phyloP scores from a whole-genome alignment of 768 basidiomycete species.

The Russula griseocarnosa region DNA sequence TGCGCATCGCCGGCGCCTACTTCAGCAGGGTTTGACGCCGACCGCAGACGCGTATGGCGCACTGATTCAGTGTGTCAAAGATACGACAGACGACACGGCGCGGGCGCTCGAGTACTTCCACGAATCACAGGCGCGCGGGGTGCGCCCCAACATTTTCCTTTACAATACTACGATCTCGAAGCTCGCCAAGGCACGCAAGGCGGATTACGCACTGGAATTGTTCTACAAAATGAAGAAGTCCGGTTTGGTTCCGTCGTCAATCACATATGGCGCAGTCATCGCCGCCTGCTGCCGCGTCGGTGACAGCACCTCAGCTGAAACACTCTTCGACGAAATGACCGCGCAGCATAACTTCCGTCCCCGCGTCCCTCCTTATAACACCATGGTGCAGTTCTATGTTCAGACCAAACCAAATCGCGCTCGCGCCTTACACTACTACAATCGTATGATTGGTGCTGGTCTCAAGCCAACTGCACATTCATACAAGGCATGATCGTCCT shows the following conservation, averaged over 20 bases:
- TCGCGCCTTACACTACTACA: conserved; percentile 70
- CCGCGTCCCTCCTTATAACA: conserved; percentile 93
- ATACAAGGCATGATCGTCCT: conserved; percentile 67
- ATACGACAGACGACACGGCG: conserved; percentile 92
- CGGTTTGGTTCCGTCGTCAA: conserved; percentile 64
- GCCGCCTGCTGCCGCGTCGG: conserved; percentile 92
- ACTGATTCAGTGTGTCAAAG: conserved; percentile 80
- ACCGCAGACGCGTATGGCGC: conserved; percentile 90
- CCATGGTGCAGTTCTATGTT: conserved; percentile 96
- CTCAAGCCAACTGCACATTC: conserved; percentile 85
- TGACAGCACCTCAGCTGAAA: conserved; percentile 75
- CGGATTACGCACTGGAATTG: conserved; percentile 80
- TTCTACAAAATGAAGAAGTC: conserved; percentile 82
- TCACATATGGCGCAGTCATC: conserved; percentile 94
- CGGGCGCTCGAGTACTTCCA: conserved; percentile 82
- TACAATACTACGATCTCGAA: conserved; percentile 98
- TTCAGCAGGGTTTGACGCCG: conserved; percentile 72
- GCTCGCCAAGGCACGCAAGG: conserved; percentile 90
- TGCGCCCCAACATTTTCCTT: conserved; percentile 78
- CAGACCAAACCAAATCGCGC: conserved; percentile 84
- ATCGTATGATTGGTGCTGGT: conserved; percentile 53
- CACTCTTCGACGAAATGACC: conserved; percentile 83
- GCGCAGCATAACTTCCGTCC: conserved; percentile 70
- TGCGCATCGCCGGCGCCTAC: conserved; percentile 70
- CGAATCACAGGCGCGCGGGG: conserved; percentile 66